Conservation (phyloP, 306 rosid genomes). For the Abrus precatorius region DNA sequence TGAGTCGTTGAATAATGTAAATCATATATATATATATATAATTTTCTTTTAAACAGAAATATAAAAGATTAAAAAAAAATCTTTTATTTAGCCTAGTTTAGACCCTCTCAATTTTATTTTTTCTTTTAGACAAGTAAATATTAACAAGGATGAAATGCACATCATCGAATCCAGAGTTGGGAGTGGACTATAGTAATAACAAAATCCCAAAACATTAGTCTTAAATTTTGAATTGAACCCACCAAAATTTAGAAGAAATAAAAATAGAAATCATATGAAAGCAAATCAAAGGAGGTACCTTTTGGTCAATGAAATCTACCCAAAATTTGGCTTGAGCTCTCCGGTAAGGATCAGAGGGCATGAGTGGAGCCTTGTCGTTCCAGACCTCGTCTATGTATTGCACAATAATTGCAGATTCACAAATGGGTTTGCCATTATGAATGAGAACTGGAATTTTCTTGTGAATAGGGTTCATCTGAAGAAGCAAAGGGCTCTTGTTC, state of each 20-base stretch:
- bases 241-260: neutral
- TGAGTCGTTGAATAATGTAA: too few relatives aligned
- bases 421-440: constrained; percentile 50
- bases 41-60: too few relatives aligned
- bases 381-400: constrained; percentile 54
- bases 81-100: too few relatives aligned
- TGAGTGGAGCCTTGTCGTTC: constrained; percentile 7
- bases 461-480: constrained; percentile 60
- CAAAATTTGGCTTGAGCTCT: constrained; percentile 56
- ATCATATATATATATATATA: too few relatives aligned
- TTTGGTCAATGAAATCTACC: constrained; percentile 50
- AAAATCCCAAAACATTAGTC: too few relatives aligned
- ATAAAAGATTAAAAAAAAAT: too few relatives aligned
- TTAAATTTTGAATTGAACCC: neutral
- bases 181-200: too few relatives aligned
- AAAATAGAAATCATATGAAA: neutral
- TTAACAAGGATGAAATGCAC: too few relatives aligned
- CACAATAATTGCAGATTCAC: constrained; percentile 46
- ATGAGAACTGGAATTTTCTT: constrained; percentile 63
- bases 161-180: too few relatives aligned
- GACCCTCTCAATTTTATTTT: too few relatives aligned
- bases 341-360: constrained; percentile 46
- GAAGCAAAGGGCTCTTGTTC: constrained; percentile 45
- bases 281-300: neutral
- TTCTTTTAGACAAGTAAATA: too few relatives aligned